Evolutionary conservation across 140 eudicot species (phyloP).

Genomic region (Oenanthe javanica): DNA sequence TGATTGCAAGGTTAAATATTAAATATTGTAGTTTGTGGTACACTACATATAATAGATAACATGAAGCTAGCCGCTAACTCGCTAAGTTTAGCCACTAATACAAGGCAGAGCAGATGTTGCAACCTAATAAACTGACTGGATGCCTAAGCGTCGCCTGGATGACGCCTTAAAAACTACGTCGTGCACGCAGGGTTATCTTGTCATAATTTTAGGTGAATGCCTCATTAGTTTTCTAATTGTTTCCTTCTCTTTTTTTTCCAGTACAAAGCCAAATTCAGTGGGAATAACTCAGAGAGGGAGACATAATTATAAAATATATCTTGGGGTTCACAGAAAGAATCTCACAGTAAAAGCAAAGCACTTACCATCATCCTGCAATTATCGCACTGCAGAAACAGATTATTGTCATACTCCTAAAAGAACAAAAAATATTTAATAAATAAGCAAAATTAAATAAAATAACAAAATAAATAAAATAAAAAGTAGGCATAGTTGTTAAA

Average conservation of each 20-base stretch:
- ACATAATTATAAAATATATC: background rate
- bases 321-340: background rate
- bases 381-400: slow-evolving; percentile 92
- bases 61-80: background rate
- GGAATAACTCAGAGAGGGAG: background rate
- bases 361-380: slow-evolving; percentile 97
- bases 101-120: background rate
- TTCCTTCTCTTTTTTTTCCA: background rate
- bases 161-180: background rate
- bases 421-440: background rate
- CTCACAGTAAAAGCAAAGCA: background rate
- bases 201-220: background rate
- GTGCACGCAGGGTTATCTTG: background rate
- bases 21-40: too few species aligned
- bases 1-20: background rate
- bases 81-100: background rate
- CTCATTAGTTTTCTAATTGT: background rate
- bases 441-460: background rate
- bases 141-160: background rate
- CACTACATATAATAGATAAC: background rate
- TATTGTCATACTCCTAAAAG: slow-evolving; percentile 73
- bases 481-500: background rate
- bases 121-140: background rate
- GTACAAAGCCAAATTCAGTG: background rate
- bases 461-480: background rate